phyloP scores from a whole-genome alignment of 345 rosid species.

The Trapa bicornis region DNA sequence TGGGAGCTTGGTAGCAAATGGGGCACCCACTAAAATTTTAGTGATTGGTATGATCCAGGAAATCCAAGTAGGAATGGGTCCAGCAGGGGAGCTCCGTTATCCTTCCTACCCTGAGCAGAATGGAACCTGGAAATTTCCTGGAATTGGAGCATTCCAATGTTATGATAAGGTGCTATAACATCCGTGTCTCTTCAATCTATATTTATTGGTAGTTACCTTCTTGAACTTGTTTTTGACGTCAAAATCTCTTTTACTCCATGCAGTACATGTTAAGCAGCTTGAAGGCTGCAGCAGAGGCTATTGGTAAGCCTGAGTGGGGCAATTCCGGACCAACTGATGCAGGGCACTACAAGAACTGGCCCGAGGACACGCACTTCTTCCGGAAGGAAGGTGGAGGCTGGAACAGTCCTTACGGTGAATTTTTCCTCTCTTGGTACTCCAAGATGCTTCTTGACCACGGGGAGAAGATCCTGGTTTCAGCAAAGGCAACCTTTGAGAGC shows the following conservation, averaged over 20 bases:
- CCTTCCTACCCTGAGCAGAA: conserved; percentile 83
- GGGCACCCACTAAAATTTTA: not conserved
- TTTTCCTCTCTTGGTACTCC: conserved; percentile 90
- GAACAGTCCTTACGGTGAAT: conserved; percentile 67
- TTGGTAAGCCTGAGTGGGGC: conserved; percentile 93
- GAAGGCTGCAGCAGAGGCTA: conserved; percentile 79
- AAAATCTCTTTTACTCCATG: conserved; percentile 6
- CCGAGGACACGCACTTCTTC: conserved; percentile 84
- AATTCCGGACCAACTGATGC: conserved; percentile 93
- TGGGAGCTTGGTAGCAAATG: not conserved
- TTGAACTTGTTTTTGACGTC: not conserved
- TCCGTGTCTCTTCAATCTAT: not conserved
- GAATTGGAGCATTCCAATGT: conserved; percentile 97
- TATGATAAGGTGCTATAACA: conserved; percentile 53
- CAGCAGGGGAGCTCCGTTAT: conserved; percentile 91
- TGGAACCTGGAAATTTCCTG: conserved; percentile 92
- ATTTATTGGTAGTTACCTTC: not conserved
- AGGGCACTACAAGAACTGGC: conserved; percentile 91
- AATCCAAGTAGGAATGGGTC: conserved; percentile 99
- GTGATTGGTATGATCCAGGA: conserved; percentile 32
- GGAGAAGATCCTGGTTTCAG: conserved; percentile 57
- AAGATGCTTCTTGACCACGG: conserved; percentile 79
- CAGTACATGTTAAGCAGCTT: conserved; percentile 78
- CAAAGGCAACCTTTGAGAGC: conserved; percentile 39
- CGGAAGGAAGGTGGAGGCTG: conserved; percentile 79